Percentiles rank a stretch among this genome's conserved stretches.
phyloP scores from a whole-genome alignment of 2,329 filamentous ascomycete genomes.

The Eutypa lata region DNA sequence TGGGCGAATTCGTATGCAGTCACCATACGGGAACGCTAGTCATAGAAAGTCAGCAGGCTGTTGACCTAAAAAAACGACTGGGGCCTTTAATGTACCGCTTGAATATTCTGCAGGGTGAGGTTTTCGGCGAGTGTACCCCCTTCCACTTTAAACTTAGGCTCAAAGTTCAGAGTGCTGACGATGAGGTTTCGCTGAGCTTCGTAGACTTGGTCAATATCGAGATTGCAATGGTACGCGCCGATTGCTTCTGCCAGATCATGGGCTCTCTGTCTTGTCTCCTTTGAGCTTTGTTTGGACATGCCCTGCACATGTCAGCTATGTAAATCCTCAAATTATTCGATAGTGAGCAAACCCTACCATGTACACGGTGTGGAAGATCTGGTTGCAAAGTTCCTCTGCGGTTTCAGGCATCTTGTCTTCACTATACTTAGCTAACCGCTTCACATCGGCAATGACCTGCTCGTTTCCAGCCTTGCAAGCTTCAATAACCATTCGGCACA shows the following conservation, averaged over 20 bases:
- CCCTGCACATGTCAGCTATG: slow-evolving; percentile 33
- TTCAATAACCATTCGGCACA: slow-evolving; percentile 54
- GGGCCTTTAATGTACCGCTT: slow-evolving; percentile 38
- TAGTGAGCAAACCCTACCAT: slow-evolving; percentile 39
- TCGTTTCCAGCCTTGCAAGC: slow-evolving; percentile 43
- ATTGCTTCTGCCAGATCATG: slow-evolving; percentile 59
- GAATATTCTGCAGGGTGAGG: slow-evolving; percentile 64
- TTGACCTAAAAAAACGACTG: not conserved
- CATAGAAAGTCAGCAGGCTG: not conserved
- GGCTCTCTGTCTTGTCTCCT: slow-evolving; percentile 65
- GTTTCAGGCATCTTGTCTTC: slow-evolving; percentile 43
- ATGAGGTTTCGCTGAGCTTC: slow-evolving; percentile 59
- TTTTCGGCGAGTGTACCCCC: slow-evolving; percentile 62
- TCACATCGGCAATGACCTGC: slow-evolving; percentile 35
- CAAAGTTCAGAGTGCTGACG: slow-evolving; percentile 55
- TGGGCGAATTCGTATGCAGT: slow-evolving; percentile 62
- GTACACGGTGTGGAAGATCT: slow-evolving; percentile 53
- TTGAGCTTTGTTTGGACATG: slow-evolving; percentile 62
- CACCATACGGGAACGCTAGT: slow-evolving; percentile 53
- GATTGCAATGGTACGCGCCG: slow-evolving; percentile 68
- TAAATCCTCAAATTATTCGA: not conserved
- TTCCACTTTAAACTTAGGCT: slow-evolving; percentile 54
- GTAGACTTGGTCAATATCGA: slow-evolving; percentile 70
- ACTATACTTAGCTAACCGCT: slow-evolving; percentile 30
- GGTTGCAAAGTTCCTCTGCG: slow-evolving; percentile 56